Conservation (phyloP, 495 filamentous ascomycete species). For the Xylaria scruposa region DNA sequence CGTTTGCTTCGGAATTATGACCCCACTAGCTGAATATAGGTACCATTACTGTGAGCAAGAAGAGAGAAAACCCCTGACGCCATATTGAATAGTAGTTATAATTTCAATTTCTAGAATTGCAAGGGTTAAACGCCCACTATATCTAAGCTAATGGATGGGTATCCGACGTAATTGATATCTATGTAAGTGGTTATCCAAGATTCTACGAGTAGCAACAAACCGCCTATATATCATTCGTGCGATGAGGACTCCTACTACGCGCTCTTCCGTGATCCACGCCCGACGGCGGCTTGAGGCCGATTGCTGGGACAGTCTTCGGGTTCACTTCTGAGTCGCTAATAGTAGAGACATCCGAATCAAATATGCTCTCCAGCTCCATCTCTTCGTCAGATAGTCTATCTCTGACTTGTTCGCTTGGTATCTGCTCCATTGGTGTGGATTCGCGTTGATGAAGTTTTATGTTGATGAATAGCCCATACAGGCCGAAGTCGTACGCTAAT, state of each 20-base stretch:
- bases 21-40: too few species aligned
- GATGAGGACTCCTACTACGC: constrained; percentile 18
- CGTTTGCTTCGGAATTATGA: not conserved
- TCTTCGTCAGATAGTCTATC: not conserved
- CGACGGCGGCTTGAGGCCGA: constrained; percentile 3
- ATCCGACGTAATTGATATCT: not conserved
- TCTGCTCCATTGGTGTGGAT: not conserved
- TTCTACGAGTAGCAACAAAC: not conserved
- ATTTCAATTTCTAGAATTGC: not conserved
- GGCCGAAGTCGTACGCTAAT: constrained; percentile 74
- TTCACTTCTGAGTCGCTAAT: not conserved
- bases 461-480: constrained; percentile 71
- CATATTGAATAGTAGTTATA: not conserved
- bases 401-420: not conserved
- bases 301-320: not conserved
- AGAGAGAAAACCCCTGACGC: not conserved
- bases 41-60: too few species aligned
- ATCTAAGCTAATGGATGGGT: not conserved
- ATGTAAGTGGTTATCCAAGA: not conserved
- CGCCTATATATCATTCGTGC: not conserved
- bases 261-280: constrained; percentile 7
- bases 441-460: constrained; percentile 53
- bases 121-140: too few species aligned
- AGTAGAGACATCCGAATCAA: not conserved
- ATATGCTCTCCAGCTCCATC: constrained; percentile 15